These are phyloP conservation scores for Nigrograna mackinnonii DNA, from an alignment of 2,329 filamentous ascomycete genomes.

Conservation along the genomic window DNA sequence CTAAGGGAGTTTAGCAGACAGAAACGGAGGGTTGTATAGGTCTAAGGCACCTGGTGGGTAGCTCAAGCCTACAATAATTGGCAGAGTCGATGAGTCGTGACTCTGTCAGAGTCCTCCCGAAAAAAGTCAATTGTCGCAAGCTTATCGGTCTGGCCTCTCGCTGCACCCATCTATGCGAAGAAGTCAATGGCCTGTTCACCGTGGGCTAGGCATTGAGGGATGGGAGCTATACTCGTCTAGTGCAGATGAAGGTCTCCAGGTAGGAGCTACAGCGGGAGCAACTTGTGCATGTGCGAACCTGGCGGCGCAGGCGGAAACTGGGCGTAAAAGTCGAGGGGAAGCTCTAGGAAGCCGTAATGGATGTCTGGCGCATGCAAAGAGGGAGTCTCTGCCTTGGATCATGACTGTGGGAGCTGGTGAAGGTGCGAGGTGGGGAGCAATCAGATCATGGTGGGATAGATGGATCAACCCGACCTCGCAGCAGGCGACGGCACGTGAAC, in stretches of 20 bases:
- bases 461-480: too few relatives aligned
- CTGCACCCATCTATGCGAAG: slow-evolving; percentile 79
- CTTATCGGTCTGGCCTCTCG: slow-evolving; percentile 94
- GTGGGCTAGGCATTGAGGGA: slow-evolving; percentile 12
- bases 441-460: too few relatives aligned
- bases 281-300: too few relatives aligned
- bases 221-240: slow-evolving; percentile 59
- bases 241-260: slow-evolving; percentile 62
- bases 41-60: slow-evolving; percentile 72
- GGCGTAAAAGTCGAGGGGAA: too few relatives aligned
- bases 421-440: slow-evolving; percentile 15
- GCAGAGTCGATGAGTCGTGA: slow-evolving; percentile 87
- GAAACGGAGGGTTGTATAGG: not conserved
- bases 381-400: slow-evolving; percentile 11
- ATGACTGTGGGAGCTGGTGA: slow-evolving; percentile 21
- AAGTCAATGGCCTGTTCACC: slow-evolving; percentile 8
- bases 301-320: too few relatives aligned
- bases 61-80: slow-evolving; percentile 95
- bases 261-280: slow-evolving; percentile 48
- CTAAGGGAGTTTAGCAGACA: slow-evolving; percentile 48
- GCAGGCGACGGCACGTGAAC: too few relatives aligned
- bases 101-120: slow-evolving; percentile 91
- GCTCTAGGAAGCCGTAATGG: slow-evolving; percentile 8
- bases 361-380: slow-evolving; percentile 8
- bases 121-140: slow-evolving; percentile 94